Percentiles rank a stretch among this genome's conserved stretches.
These are phyloP conservation scores for Leccinum subfulvum DNA, from an alignment of 1,284 basidiomycete species.

Conservation along the genomic window DNA sequence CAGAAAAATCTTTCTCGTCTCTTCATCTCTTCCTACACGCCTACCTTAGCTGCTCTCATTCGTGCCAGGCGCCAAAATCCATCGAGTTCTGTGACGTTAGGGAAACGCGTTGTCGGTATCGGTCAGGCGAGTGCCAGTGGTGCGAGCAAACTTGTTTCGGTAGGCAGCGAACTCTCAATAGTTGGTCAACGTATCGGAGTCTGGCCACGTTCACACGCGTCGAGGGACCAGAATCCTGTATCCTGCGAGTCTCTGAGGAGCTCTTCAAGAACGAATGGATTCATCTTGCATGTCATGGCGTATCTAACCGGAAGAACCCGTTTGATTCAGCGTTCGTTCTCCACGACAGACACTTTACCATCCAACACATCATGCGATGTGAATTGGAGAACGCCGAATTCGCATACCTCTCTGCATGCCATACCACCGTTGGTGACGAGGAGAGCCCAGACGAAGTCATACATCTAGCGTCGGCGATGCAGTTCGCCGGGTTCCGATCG, in stretches of 20 bases:
- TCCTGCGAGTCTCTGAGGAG: neutral
- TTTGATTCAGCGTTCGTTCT: neutral
- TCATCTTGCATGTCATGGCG: neutral
- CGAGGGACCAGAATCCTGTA: neutral
- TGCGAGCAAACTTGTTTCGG: neutral
- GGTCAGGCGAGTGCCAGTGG: neutral
- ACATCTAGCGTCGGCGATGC: neutral
- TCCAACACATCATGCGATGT: neutral
- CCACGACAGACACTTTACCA: neutral
- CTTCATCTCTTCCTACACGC: neutral
- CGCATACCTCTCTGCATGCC: neutral
- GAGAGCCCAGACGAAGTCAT: neutral
- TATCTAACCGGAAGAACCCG: neutral
- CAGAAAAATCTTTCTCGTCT: neutral
- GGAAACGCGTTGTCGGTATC: neutral
- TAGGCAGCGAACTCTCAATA: neutral
- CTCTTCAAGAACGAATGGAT: neutral
- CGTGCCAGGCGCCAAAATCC: neutral
- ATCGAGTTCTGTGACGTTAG: neutral
- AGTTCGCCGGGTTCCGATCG: neutral
- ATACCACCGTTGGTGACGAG: neutral
- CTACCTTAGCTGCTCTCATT: neutral
- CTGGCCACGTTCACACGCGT: neutral
- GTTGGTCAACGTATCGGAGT: neutral
- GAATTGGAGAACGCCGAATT: neutral